Evolutionary conservation across 1,139 yeast species (phyloP), one percentile per base, ranked within the genome.

Genomic region (Geotrichum citri-aurantii): DNA sequence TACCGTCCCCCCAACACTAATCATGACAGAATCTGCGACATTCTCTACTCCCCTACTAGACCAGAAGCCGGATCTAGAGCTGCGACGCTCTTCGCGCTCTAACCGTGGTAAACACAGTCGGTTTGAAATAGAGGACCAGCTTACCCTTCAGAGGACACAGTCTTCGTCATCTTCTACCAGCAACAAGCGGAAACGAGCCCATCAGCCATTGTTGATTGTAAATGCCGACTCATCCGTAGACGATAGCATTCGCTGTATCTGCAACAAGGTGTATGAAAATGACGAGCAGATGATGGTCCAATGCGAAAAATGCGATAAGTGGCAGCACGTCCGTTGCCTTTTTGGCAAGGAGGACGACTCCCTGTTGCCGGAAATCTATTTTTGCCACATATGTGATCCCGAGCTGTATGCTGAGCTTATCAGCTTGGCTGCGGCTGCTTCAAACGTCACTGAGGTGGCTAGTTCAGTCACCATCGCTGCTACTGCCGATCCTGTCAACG

Each of bases 291-390:
- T 80, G 42, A 87, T 88, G 92, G 82, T 87, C 40, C 88, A 86
- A 68, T 90, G 97, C 72, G 96, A 87, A 58, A 68, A 74, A 24
- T 90, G 97, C 70, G 73, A 79, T 57, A 83, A 90, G 12, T 90
- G 97, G 97, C 97, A 90, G 69, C 97, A 90, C 70, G 82, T 85
- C 42, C 76, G 73, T 58, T 90, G 97, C 71, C 81, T 88, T 81
- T 81, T 88, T 52, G 84, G 79, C 52, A 72, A 79, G 65, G 70
- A 71, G 23, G 73, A 72, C 57, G 73, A 71, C 54, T 68, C 69
- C 4, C 71, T 69, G 37, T 67, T 78, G 1, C 84, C 85, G 0
- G 77, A 78, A 10, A 69, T 70, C 33, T 84, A 84, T 66, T 64
- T 66, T 29, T 84, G 88, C 69, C 77, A 76, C 60, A 70, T 73